Evolutionary conservation across 2,329 filamentous ascomycete genomes (phyloP), one percentile per base, ranked within the genome.

Genomic region (Fusarium hostae): DNA sequence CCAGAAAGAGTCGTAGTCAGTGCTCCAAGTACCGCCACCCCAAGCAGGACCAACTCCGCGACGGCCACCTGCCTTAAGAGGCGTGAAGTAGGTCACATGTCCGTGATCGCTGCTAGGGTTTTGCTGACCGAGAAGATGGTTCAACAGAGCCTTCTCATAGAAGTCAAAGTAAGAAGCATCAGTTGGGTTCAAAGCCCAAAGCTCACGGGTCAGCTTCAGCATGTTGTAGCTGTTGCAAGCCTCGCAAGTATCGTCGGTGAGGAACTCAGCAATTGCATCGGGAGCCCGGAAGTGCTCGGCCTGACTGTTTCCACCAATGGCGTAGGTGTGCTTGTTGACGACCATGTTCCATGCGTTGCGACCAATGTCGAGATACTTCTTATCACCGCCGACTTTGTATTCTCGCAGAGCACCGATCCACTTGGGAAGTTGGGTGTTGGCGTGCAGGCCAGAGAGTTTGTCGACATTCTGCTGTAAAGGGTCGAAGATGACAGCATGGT

Each of bases 191-290:
- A 83, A 75, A 3, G 80, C 76, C 83, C 83, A 88, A 8, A 88
- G 79, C 59, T 87, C 85, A 2, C 85, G 81, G 0, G 86, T 87
- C 39, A 88, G 76, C 73, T 87, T 87, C 48, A 88, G 83, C 86
- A 88, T 88, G 71, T 88, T 88, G 74, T 87, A 87, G 1, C 84
- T 85, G 75, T 88, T 87, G 77, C 86, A 88, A 4, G 81, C 81
- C 76, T 88, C 86, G 47, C 81, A 82, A 0, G 86, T 87, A 72
- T 88, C 86, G 0, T 77, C 72, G 6, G 76, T 76, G 15, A 88
- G 78, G 56, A 81, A 84, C 5, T 70, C 73, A 0, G 85, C 79
- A 58, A 87, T 87, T 13, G 81, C 83, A 63, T 87, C 81, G 0
- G 85, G 80, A 0, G 76, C 75, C 18, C 79, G 82, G 74, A 88